phyloP scores from a whole-genome alignment of 192 early-diverging fungal genomes.

The Backusella mclennaniae region DNA sequence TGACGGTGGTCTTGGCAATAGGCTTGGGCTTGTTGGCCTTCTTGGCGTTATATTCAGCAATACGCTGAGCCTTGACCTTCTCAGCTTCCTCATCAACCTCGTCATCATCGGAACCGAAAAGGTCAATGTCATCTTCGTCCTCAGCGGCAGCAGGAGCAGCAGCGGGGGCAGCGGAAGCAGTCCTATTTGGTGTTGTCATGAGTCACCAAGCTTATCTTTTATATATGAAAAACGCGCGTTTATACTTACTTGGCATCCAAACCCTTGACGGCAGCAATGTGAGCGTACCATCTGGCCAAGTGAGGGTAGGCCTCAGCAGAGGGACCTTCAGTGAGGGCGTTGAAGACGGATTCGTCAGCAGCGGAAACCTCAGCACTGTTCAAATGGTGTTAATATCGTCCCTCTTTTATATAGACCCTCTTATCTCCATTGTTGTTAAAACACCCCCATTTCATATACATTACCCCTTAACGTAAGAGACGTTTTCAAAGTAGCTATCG shows the following conservation, averaged over 20 bases:
- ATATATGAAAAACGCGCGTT: neutral
- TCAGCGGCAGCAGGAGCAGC: conserved; percentile 63
- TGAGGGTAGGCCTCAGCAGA: conserved; percentile 77
- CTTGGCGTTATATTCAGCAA: conserved; percentile 89
- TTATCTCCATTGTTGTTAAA: neutral
- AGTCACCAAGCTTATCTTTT: neutral
- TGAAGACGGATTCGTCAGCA: conserved; percentile 88
- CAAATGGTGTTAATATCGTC: neutral
- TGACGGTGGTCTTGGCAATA: conserved; percentile 90
- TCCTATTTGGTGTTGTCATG: conserved; percentile 21
- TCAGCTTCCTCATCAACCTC: conserved; percentile 91
- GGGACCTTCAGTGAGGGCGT: conserved; percentile 71
- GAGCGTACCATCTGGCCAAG: conserved; percentile 93
- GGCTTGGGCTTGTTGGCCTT: conserved; percentile 88
- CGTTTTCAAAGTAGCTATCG: conserved; percentile 75
- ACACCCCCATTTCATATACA: conserved; percentile 3
- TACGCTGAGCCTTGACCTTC: conserved; percentile 81
- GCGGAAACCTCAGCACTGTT: conserved; percentile 69
- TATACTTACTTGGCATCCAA: conserved; percentile 50
- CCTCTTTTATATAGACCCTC: neutral
- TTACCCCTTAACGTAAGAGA: conserved; percentile 79
- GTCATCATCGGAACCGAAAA: conserved; percentile 94
- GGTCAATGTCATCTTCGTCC: conserved; percentile 93
- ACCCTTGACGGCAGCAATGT: conserved; percentile 68
- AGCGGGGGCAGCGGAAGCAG: conserved; percentile 54